Percentiles rank a stretch among this genome's conserved stretches.
These are phyloP conservation scores for Posidonia australis DNA, from an alignment of 106 monocot species.

Conservation along the genomic window DNA sequence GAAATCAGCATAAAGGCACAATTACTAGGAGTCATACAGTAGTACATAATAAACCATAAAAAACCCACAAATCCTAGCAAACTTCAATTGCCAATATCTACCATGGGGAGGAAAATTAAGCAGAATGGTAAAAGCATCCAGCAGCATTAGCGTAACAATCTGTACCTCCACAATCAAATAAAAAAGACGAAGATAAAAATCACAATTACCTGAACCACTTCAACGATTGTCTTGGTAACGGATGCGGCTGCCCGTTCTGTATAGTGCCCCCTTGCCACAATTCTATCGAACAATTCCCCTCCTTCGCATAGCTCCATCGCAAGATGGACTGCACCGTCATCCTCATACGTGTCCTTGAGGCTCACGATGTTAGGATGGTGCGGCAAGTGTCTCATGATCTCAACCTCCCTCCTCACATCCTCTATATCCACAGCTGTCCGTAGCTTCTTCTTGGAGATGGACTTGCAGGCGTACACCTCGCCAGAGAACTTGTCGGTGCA, in stretches of 20 bases:
- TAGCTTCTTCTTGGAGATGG: conserved; percentile 27
- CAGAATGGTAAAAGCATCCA: too few relatives aligned
- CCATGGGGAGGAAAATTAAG: too few relatives aligned
- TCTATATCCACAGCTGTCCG: conserved; percentile 17
- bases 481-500: conserved; percentile 8
- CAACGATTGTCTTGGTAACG: conserved; percentile 15
- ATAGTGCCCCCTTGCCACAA: conserved; percentile 20
- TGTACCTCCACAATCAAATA: too few relatives aligned
- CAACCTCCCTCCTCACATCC: conserved; percentile 22
- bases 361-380: conserved; percentile 14
- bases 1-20: too few relatives aligned
- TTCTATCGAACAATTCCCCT: conserved; percentile 20
- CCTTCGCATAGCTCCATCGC: conserved; percentile 24
- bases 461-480: conserved; percentile 17
- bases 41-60: too few relatives aligned
- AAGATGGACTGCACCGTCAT: conserved; percentile 15
- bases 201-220: conserved; percentile 17
- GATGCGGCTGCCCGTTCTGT: conserved; percentile 16
- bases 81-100: too few relatives aligned
- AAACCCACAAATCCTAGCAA: too few relatives aligned
- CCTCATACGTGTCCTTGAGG: conserved; percentile 18
- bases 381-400: conserved; percentile 18
- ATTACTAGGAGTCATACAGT: too few relatives aligned
- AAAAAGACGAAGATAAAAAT: too few relatives aligned
- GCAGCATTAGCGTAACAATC: too few relatives aligned